These are phyloP conservation scores for Calonectria pseudoreteaudii DNA, from an alignment of 2,329 filamentous ascomycete species.

Conservation along the genomic window DNA sequence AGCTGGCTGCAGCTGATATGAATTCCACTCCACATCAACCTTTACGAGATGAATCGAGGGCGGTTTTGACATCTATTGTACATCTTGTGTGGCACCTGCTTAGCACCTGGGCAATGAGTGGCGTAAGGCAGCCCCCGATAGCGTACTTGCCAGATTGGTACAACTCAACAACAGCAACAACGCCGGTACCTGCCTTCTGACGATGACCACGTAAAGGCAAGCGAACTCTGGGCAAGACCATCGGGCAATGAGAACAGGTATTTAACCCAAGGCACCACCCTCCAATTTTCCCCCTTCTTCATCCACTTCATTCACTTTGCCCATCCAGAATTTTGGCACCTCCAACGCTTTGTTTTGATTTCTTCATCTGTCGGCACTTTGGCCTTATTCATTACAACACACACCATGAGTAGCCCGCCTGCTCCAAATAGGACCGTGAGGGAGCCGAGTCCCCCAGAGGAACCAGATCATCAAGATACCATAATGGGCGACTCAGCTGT, in stretches of 20 bases:
- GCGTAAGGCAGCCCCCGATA: neutral
- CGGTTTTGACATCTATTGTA: neutral
- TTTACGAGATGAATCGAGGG: constrained; percentile 21
- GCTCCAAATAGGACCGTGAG: no score
- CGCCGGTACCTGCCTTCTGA: neutral
- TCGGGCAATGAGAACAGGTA: neutral
- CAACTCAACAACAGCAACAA: no score
- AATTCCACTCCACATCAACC: constrained; percentile 31
- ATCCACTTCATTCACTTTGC: neutral
- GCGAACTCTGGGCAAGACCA: neutral
- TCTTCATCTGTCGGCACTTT: neutral
- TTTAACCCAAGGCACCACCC: neutral
- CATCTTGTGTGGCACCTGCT: neutral
- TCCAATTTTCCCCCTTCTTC: neutral
- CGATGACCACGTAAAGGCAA: neutral
- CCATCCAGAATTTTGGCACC: neutral
- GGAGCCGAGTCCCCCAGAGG: no score
- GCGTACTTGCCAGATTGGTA: neutral
- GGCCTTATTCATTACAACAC: neutral
- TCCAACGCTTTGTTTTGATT: neutral
- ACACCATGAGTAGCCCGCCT: no score
- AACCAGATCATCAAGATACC: no score
- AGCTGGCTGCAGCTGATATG: constrained; percentile 17
- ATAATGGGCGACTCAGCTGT: no score
- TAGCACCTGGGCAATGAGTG: neutral